Base-by-base conservation (phyloP, 1,284 basidiomycete genomes). In the Irpex sp. region DNA sequence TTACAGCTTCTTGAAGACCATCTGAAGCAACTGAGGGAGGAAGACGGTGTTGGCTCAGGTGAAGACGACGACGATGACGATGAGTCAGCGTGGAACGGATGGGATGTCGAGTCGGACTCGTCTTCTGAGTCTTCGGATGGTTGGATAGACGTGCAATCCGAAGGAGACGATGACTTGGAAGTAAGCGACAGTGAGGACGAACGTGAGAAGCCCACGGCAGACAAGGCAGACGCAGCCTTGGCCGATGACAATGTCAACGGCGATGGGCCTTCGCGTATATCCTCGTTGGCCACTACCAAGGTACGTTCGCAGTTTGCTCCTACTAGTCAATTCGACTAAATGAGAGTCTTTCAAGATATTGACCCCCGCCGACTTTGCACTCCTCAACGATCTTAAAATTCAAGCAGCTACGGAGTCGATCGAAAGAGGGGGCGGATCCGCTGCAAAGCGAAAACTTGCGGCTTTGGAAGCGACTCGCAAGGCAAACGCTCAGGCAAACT, bases 281-380 rank as follows among this genome's bases (percentile, higher is more conserved):
- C 88, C 57, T 85, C 83, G 1, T 76, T 93, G 55, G 93, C 92
- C 4, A 94, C 89, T 1, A 92, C 90, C 33, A 94, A 94, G 78
- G 93, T 88, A 63, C 15, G 74, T 65, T 67, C 37, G 39, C 2
- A 5, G 46, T 50, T 36, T 9, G 17, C 53, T 35, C 13, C 33
- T 4, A 31, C 36, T 37, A 8, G 8, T 60, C 17, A 39, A 36
- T 31, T 15, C 60, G 51, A 50, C 46, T 43, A 36, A 69, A 60
- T 63, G 47, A 35, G 11, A 35, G 11, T 15, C 21, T 47, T 11
- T 57, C 8, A 63, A 96, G 94, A 99, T 99, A 71, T 86, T 99
- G 39, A 99, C 97, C 0, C 97, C 97, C 0, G 96, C 96, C 33
- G 97, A 99, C 77, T 99, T 98, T 75, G 93, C 93, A 0, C 80